Percentiles rank a stretch among this genome's conserved stretches.
Conservation (phyloP, 2,329 filamentous ascomycete genomes). For the Dryadomyces quercus-mongolicae region DNA sequence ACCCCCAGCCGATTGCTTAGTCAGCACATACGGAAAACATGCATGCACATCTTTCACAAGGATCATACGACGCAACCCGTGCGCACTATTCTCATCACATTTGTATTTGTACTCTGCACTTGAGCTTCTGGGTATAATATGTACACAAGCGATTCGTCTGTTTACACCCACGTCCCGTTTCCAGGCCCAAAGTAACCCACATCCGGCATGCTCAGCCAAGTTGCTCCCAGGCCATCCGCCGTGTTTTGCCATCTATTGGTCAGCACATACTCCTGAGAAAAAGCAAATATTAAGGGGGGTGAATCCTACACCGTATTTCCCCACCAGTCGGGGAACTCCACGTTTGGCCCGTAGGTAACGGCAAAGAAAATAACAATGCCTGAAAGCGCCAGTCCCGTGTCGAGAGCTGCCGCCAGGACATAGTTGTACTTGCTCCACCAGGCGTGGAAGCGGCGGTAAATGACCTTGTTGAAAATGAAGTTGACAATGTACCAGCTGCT, state of each 20-base stretch:
- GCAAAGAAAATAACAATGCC: slow-evolving; percentile 24
- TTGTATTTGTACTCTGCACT: no score
- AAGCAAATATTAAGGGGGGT: neutral
- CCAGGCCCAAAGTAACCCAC: slow-evolving; percentile 20
- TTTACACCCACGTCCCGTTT: slow-evolving; percentile 19
- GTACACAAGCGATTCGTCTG: no score
- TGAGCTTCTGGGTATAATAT: no score
- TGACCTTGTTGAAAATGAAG: slow-evolving; percentile 30
- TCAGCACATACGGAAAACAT: neutral
- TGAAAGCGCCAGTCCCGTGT: slow-evolving; percentile 20
- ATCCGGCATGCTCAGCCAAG: slow-evolving; percentile 20
- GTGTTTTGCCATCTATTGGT: slow-evolving; percentile 18
- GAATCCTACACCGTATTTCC: slow-evolving; percentile 18
- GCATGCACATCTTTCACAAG: neutral
- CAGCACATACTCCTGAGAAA: neutral
- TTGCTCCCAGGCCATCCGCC: slow-evolving; percentile 18
- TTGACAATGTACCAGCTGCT: slow-evolving; percentile 30
- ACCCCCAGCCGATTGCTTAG: neutral
- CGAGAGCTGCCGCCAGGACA: slow-evolving; percentile 21
- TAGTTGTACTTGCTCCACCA: slow-evolving; percentile 36
- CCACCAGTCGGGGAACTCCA: slow-evolving; percentile 23
- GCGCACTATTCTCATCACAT: neutral
- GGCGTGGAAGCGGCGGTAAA: slow-evolving; percentile 27
- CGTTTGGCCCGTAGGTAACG: slow-evolving; percentile 19
- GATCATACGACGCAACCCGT: neutral